A percentile compares a stretch with the other conserved stretches of the same genome.
Conservation (phyloP, 2,329 filamentous ascomycete species). For the Fusarium mexicanum region DNA sequence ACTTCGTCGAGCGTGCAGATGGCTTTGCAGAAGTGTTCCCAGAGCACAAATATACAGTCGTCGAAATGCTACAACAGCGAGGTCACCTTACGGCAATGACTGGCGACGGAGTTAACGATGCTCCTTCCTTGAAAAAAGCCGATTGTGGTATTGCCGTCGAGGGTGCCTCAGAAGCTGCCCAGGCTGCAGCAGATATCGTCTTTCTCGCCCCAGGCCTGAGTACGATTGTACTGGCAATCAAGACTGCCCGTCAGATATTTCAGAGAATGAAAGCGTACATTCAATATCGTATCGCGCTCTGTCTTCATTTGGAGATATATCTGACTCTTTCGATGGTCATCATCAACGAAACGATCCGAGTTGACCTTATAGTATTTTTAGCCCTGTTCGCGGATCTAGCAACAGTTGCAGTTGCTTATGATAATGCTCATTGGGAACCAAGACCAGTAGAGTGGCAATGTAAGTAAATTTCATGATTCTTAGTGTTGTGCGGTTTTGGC, state of each 20-base stretch:
- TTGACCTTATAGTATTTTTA: conserved; percentile 5
- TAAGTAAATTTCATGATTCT: no score
- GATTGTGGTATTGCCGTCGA: conserved; percentile 27
- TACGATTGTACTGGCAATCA: neutral
- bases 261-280: conserved; percentile 33
- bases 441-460: conserved; percentile 9
- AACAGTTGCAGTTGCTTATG: conserved; percentile 24
- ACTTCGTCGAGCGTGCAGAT: conserved; percentile 28
- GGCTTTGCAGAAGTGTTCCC: conserved; percentile 24
- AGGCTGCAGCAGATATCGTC: conserved; percentile 22
- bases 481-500: no score
- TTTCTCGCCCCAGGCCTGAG: conserved; percentile 6
- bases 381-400: conserved; percentile 12
- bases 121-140: conserved; percentile 7
- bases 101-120: conserved; percentile 17
- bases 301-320: conserved; percentile 18
- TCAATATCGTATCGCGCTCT: conserved; percentile 24
- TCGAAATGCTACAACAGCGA: conserved; percentile 25
- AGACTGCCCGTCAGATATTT: conserved; percentile 10
- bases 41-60: conserved; percentile 20
- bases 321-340: conserved; percentile 19
- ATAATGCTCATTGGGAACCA: conserved; percentile 26
- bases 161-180: conserved; percentile 20
- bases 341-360: conserved; percentile 26
- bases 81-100: conserved; percentile 26